Conservation (phyloP, 1,139 yeast genomes). For the Blastobotrys buckinghamii region DNA sequence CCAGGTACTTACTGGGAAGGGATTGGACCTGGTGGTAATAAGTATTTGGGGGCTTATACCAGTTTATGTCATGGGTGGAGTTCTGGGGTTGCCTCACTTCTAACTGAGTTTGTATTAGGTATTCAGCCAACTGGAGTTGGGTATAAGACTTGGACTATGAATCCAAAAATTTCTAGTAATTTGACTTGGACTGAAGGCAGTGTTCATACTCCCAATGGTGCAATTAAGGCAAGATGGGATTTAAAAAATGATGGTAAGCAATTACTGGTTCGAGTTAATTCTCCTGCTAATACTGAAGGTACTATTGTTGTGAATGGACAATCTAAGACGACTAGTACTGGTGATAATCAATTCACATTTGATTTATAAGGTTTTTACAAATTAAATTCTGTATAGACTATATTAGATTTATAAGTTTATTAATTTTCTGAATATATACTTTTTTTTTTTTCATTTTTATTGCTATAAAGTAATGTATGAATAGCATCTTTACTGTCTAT, state of each 20-base stretch:
- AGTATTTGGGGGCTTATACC: not conserved
- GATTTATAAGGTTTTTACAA: too few species aligned
- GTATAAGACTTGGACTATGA: not conserved
- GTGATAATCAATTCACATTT: too few species aligned
- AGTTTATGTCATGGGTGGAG: constrained; percentile 1
- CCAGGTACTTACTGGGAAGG: constrained; percentile 2
- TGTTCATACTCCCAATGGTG: not conserved
- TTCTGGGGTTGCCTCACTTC: not conserved
- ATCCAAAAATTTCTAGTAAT: not conserved
- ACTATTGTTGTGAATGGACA: not conserved
- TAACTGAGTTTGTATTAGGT: not conserved
- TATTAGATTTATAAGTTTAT: too few species aligned
- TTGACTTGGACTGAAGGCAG: not conserved
- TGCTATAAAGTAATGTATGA: too few species aligned
- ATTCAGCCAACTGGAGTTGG: not conserved
- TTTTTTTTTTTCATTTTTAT: too few species aligned
- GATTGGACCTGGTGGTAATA: not conserved
- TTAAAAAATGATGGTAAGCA: not conserved
- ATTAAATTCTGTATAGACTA: too few species aligned
- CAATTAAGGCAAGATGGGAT: not conserved
- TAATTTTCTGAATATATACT: too few species aligned
- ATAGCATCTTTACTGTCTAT: too few species aligned
- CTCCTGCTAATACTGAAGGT: not conserved
- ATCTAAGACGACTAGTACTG: too few species aligned
- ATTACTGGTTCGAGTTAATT: not conserved